phyloP scores from a whole-genome alignment of 106 monocot genomes.

The Phalaenopsis aphrodite region DNA sequence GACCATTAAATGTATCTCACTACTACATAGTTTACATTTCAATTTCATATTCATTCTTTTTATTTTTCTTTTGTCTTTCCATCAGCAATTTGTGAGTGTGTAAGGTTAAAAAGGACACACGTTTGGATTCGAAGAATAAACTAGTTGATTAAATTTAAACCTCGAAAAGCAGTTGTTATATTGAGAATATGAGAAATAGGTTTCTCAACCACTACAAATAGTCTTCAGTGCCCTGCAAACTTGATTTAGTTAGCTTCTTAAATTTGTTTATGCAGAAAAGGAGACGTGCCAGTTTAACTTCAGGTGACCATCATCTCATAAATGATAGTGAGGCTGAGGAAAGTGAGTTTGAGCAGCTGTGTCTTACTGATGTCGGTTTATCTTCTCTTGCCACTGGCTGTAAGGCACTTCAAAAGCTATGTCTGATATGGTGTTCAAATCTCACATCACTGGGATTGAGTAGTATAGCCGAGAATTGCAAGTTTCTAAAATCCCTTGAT shows the following conservation, averaged over 20 bases:
- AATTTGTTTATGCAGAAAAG: constrained; percentile 38
- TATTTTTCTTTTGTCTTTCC: neutral
- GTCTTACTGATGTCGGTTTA: constrained; percentile 68
- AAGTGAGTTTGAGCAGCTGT: constrained; percentile 19
- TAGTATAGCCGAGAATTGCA: constrained; percentile 75
- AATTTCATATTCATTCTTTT: neutral
- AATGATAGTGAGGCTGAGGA: constrained; percentile 20
- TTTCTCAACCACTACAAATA: neutral
- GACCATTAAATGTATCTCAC: neutral
- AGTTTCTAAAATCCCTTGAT: constrained; percentile 55
- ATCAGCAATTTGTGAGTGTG: neutral
- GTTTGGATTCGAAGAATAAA: neutral
- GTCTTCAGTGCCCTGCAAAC: neutral
- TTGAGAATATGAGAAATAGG: neutral
- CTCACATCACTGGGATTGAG: constrained; percentile 57
- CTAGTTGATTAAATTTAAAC: neutral
- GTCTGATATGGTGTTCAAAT: constrained; percentile 79
- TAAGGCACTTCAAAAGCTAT: constrained; percentile 57
- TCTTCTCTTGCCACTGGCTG: constrained; percentile 53
- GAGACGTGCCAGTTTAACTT: constrained; percentile 17
- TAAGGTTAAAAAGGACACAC: neutral
- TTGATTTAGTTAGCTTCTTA: neutral
- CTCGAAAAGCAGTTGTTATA: neutral
- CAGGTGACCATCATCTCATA: constrained; percentile 4
- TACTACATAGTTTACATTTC: neutral